phyloP scores from a whole-genome alignment of 2,329 filamentous ascomycete species.

The Daldinia sp. region DNA sequence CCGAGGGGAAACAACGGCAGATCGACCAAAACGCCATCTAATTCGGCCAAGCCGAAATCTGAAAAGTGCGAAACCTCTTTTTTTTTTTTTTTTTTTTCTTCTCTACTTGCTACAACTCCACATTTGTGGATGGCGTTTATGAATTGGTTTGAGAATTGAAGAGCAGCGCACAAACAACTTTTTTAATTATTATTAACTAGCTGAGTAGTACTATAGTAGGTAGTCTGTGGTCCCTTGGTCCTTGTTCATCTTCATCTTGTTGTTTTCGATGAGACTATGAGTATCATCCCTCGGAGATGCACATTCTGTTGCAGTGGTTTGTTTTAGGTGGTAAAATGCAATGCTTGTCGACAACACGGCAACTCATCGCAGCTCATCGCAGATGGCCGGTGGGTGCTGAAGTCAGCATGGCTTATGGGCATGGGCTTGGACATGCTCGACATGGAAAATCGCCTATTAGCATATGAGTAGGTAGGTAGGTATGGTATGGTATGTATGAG shows the following conservation, averaged over 20 bases:
- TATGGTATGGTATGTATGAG: not conserved
- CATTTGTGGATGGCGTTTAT: constrained; percentile 2
- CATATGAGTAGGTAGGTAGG: not conserved
- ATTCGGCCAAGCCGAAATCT: constrained; percentile 29
- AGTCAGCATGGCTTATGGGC: constrained; percentile 16
- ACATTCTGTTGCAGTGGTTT: constrained; percentile 2
- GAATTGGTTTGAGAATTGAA: constrained; percentile 1
- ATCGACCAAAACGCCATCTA: constrained; percentile 18
- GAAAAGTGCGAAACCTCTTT: constrained; percentile 11
- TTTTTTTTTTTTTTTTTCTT: not conserved
- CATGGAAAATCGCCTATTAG: constrained; percentile 34
- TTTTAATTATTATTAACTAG: not conserved
- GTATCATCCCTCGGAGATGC: constrained; percentile 26
- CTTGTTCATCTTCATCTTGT: not conserved
- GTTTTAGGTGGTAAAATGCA: constrained; percentile 7
- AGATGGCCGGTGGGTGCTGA: not conserved
- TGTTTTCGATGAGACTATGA: not conserved
- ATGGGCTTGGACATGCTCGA: constrained; percentile 33
- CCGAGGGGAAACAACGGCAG: constrained; percentile 3
- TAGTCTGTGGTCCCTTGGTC: no score
- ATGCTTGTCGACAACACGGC: constrained; percentile 1
- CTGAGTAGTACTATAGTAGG: not conserved
- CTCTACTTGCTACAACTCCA: constrained; percentile 2
- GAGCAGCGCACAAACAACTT: not conserved
- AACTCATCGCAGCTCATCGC: constrained; percentile 1